Evolutionary conservation across 306 rosid species (phyloP).

Genomic region (Citrullus mucosospermus): DNA sequence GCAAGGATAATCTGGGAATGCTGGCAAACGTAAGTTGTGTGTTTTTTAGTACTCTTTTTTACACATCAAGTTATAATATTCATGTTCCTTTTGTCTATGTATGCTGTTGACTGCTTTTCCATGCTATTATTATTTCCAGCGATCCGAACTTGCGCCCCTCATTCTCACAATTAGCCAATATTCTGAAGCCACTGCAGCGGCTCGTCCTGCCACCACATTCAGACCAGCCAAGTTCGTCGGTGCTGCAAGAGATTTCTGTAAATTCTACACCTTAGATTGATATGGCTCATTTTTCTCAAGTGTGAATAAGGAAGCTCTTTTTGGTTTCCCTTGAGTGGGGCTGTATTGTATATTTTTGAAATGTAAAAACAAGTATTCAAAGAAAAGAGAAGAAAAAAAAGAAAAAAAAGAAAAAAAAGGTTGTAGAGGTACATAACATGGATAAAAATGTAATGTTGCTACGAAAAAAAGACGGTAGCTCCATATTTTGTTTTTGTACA

Average conservation of each 20-base stretch:
- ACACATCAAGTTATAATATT: background rate
- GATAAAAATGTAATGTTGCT: constrained; percentile 22
- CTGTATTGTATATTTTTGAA: constrained; percentile 2
- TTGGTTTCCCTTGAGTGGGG: constrained; percentile 2
- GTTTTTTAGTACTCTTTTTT: background rate
- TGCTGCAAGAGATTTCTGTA: constrained; percentile 68
- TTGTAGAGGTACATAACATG: constrained; percentile 10
- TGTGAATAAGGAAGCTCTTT: constrained; percentile 43
- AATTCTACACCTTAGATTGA: constrained; percentile 66
- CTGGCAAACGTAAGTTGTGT: constrained; percentile 83
- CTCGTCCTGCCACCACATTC: constrained; percentile 50
- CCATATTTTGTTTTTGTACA: constrained; percentile 45
- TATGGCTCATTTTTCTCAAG: constrained; percentile 19
- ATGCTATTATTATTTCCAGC: constrained; percentile 25
- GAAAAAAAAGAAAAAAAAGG: background rate
- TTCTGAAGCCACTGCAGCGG: constrained; percentile 79
- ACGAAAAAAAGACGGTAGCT: constrained; percentile 32
- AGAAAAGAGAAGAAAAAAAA: background rate
- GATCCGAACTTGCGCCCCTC: constrained; percentile 96
- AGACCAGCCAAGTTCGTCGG: constrained; percentile 52
- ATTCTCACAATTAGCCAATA: constrained; percentile 54
- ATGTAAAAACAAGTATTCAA: constrained; percentile 7
- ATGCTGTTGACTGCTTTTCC: background rate
- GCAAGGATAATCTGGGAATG: constrained; percentile 88
- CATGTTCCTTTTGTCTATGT: background rate